Base-by-base conservation (phyloP, 73 alveolate genomes). In the Blepharisma stoltei region DNA sequence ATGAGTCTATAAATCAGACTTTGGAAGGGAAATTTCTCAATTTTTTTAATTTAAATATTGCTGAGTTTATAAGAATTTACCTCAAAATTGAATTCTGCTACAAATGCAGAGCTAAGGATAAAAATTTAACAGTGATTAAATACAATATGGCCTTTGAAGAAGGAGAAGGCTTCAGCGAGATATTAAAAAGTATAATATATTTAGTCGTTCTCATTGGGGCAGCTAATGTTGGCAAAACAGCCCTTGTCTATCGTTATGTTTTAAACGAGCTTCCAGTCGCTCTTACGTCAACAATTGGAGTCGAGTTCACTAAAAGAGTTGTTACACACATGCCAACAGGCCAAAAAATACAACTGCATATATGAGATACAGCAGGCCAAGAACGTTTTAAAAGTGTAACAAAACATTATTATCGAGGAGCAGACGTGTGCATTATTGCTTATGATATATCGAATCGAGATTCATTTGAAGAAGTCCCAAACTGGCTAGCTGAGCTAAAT, bases 341-440 rank as follows among this genome's bases (percentile, higher is more conserved):
- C 38, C 41, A 60, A 4, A 60, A 60, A 27, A 27, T 60, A 18
- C 76, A 88, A 70, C 78, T 81, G 49, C 73, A 86, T 70, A 86
- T 86, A 41, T 86, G 93, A 86, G 93, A 86, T 78, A 86, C 93
- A 4, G 93, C 93, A 8, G 93, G 93, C 6, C 81, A 86, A 48
- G 93, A 86, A 66, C 52, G 86, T 20, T 86, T 76, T 71, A 81
- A 86, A 50, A 54, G 84, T 6, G 44, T 79, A 7, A 76, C 81
- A 0, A 9, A 32, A 20, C 81, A 75, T 8, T 70, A 55, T 43
- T 79, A 79, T 50, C 37, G 86, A 25, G 86, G 86, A 0, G 81
- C 86, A 7, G 86, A 79, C 2, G 86, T 77, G 5, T 79, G 86
- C 60, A 48, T 82, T 47, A 66, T 82, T 6, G 73, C 50, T 6